Base-by-base conservation (phyloP, 2,329 filamentous ascomycete genomes). In the Uncinocarpus reesii region DNA sequence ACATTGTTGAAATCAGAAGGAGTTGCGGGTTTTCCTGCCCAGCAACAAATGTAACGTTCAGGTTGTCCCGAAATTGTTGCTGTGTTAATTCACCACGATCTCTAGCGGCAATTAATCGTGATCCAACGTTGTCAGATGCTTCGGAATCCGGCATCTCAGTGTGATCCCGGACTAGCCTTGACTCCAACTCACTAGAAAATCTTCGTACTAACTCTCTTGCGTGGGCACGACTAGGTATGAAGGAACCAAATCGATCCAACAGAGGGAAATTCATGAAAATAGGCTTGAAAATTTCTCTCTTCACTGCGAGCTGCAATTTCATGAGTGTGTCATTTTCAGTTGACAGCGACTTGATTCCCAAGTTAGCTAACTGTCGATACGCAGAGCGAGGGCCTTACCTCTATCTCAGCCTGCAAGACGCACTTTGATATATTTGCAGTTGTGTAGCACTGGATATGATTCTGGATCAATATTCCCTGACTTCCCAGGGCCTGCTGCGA, bases 21-120 rank as follows among this genome's bases (percentile, higher is more conserved):
- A 65, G 56, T 55, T 70, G 67, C 1, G 65, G 62, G 47, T 71
- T 71, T 53, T 71, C 68, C 44, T 71, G 67, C 0, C 65, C 66
- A 0, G 68, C 67, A 11, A 71, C 58, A 40, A 69, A 70, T 1
- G 61, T 56, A 11, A 70, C 62, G 29, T 65, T 67, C 15, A 67
- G 50, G 35, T 71, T 71, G 42, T 68, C 63, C 24, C 40, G 40
- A 42, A 42, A 42, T 31, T 42, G 40, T 16, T 32, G 24, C n/a
- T 42, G 40, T 13, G 40, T 42, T 8, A 42, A 11, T 7, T 8
- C 16, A 7, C 40, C 40, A 31, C 40, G 31, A 20, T 32, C 26
- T 11, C 40, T 29, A 7, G 40, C 40, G 13, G 40, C 40, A 31
- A 42, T 42, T 10, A 42, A 18, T 32, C 40, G 11, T 4, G 40